A percentile compares a stretch with the other conserved stretches of the same genome.
Evolutionary conservation across 495 filamentous ascomycete species (phyloP).

Genomic region (Hypoxylon subgilvum): DNA sequence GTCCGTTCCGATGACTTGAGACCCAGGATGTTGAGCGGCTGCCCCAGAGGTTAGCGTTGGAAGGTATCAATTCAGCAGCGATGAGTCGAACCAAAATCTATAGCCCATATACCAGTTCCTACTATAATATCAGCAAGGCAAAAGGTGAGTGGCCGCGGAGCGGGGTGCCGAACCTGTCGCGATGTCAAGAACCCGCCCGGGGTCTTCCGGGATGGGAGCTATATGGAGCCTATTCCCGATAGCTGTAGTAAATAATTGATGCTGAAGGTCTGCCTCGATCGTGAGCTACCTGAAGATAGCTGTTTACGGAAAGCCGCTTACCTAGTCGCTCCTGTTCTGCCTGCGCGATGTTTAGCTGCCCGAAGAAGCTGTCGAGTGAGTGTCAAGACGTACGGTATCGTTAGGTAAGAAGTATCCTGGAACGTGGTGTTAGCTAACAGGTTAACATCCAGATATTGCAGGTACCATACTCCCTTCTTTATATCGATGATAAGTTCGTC

Average conservation of each 20-base stretch:
- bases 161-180: constrained; percentile 42
- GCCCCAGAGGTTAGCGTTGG: constrained; percentile 3
- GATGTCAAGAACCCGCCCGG: constrained; percentile 51
- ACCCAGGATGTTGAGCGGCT: constrained; percentile 41
- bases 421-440: constrained; percentile 10
- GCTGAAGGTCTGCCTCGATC: constrained; percentile 52
- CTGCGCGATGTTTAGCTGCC: constrained; percentile 22
- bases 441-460: neutral
- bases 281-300: constrained; percentile 1
- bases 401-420: constrained; percentile 50
- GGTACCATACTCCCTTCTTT: constrained; percentile 38
- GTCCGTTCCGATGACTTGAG: constrained; percentile 56
- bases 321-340: constrained; percentile 54
- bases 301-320: constrained; percentile 17
- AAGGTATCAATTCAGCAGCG: neutral
- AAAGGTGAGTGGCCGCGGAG: neutral
- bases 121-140: constrained; percentile 10
- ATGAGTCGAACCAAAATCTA: constrained; percentile 44
- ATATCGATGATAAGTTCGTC: constrained; percentile 47
- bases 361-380: neutral
- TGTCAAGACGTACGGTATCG: constrained; percentile 39
- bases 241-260: constrained; percentile 51
- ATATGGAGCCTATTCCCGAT: constrained; percentile 51
- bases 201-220: constrained; percentile 47
- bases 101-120: constrained; percentile 55